Evolutionary conservation across 225 moss, liverwort and hornwort genomes (phyloP), one percentile per base, ranked within the genome.

Genomic region (Thuidium tamariscinum): DNA sequence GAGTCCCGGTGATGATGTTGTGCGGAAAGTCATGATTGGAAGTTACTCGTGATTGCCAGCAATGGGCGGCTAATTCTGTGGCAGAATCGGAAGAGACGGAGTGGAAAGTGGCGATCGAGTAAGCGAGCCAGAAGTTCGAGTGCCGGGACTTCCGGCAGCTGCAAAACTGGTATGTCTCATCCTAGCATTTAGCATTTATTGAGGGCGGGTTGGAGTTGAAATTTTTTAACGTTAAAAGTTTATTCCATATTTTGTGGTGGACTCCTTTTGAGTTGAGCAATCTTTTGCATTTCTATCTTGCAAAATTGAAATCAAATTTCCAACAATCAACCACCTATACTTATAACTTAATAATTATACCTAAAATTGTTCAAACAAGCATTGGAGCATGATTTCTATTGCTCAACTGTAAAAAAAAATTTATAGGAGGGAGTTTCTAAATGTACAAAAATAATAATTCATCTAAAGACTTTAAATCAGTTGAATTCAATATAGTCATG

Each of bases 341-440:
- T n/a, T n/a, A n/a, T n/a, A 37, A 68, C 13, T 1, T 8, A 48
- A 0, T 41, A 21, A 8, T 26, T 15, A 26, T 5, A 42, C 7
- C 26, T 42, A 5, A 42, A 70, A 70, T 3, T 42, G 3, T 27
- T 27, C 27, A 70, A 70, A 16, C 27, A 5, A 27, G 2, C 1
- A 71, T 44, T 16, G 16, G 5, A 44, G 16, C 5, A 42, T 7
- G 3, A 27, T 71, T 42, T 16, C 2, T 70, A 15, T 26, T 42
- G 3, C 26, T 26, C 26, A 42, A 41, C 26, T 25, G 25, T 69
- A 4, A 25, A 42, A 36, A 42, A 42, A 42, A 52, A 52, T 2
- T 9, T 70, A 0, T 5, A 70, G 27, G 27, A 0, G 25, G 1
- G 3, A 16, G 3, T 16, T 44, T 27, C 9, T 1, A 16, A 17